Conservation (phyloP, 306 rosid species). For the Heteromeles arbutifolia region DNA sequence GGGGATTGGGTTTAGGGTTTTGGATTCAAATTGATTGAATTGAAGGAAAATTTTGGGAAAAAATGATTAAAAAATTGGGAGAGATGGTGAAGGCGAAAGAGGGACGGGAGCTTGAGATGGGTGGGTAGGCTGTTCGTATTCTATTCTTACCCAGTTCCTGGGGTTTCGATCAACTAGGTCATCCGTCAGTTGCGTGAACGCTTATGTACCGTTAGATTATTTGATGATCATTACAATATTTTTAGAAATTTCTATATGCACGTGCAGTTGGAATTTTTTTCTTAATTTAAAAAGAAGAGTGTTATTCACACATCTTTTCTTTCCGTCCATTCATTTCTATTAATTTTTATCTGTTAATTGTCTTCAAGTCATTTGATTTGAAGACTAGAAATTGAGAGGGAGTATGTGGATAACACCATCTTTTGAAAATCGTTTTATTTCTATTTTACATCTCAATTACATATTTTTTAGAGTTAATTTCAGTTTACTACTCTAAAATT, state of each 20-base stretch:
- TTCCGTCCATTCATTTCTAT: too few species aligned
- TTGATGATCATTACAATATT: background rate
- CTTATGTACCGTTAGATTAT: background rate
- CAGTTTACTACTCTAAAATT: too few species aligned
- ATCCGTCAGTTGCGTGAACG: background rate
- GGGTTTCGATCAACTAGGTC: slow-evolving; percentile 11
- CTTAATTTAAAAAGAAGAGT: too few species aligned
- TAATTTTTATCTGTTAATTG: too few species aligned
- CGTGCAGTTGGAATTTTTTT: too few species aligned
- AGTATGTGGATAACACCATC: too few species aligned
- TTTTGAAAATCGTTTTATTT: too few species aligned
- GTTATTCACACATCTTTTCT: too few species aligned
- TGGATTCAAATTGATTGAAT: background rate
- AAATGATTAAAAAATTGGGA: background rate
- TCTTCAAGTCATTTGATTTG: too few species aligned
- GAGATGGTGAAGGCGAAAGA: slow-evolving; percentile 2
- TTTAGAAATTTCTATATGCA: background rate
- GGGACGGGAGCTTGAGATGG: slow-evolving; percentile 21
- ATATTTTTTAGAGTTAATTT: too few species aligned
- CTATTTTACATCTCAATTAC: too few species aligned
- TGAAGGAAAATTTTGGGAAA: background rate
- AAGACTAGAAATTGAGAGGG: too few species aligned
- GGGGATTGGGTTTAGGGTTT: background rate
- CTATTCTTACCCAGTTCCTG: slow-evolving; percentile 10
- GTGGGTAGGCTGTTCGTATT: slow-evolving; percentile 28